Conservation (phyloP, 352 stramenopile genomes). For the Aphanomyces euteiches region DNA sequence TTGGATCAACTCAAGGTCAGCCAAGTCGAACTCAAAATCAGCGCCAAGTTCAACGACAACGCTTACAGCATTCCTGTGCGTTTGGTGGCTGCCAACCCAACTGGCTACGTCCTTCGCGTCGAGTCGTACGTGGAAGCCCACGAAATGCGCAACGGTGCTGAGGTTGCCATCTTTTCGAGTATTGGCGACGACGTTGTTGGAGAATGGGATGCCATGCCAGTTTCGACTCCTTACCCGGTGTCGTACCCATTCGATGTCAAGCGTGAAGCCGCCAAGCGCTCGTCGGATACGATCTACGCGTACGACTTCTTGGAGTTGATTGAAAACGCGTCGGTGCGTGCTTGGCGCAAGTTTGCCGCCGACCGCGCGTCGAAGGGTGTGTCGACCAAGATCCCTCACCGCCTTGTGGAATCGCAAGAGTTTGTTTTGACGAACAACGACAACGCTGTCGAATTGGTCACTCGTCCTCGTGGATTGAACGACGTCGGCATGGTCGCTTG, state of each 20-base stretch:
- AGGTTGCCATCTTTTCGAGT: conserved; percentile 87
- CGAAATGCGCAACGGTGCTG: conserved; percentile 46
- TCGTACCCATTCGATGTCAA: conserved; percentile 94
- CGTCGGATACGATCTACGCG: conserved; percentile 98
- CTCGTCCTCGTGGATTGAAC: conserved; percentile 93
- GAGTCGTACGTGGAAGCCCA: conserved; percentile 98
- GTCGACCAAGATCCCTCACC: conserved; percentile 76
- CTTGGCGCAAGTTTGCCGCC: conserved; percentile 90
- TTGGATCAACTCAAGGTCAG: conserved; percentile 91
- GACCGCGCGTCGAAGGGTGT: conserved; percentile 61
- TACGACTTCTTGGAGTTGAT: conserved; percentile 99
- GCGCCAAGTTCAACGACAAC: conserved; percentile 89
- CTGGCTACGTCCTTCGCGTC: conserved; percentile 98
- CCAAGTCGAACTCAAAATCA: conserved; percentile 97
- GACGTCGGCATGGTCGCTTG: conserved; percentile 99
- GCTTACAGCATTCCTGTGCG: conserved; percentile 94
- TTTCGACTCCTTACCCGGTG: conserved; percentile 96
- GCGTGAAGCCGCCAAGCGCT: conserved; percentile 86
- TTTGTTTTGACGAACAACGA: conserved; percentile 82
- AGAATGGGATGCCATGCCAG: conserved; percentile 93
- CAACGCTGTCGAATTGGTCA: conserved; percentile 41
- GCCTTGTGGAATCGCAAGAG: conserved; percentile 92
- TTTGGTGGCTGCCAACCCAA: conserved; percentile 96
- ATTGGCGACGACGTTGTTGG: conserved; percentile 83
- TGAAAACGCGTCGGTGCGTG: conserved; percentile 92